These are phyloP conservation scores for Botrytis fabae DNA, from an alignment of 2,329 filamentous ascomycete genomes.

Conservation along the genomic window DNA sequence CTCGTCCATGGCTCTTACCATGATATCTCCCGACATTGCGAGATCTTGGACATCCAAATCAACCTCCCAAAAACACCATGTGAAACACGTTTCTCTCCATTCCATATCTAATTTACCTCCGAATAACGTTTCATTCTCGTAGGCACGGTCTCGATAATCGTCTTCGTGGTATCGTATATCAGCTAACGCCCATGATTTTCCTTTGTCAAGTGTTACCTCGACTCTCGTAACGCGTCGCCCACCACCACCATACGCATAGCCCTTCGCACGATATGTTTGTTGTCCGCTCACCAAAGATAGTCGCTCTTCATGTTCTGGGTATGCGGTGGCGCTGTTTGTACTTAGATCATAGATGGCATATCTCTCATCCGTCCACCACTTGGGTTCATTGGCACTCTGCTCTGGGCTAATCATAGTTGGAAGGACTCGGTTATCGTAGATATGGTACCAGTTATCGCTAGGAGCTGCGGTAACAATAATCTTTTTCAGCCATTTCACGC, in stretches of 20 bases:
- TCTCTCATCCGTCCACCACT: conserved; percentile 84
- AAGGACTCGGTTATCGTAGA: conserved; percentile 87
- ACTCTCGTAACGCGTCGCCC: conserved; percentile 81
- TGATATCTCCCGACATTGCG: conserved; percentile 65
- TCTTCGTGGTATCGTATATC: conserved; percentile 84
- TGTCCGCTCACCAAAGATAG: conserved; percentile 52
- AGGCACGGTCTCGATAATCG: conserved; percentile 65
- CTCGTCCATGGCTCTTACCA: conserved; percentile 88
- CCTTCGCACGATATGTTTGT: conserved; percentile 64
- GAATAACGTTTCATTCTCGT: conserved; percentile 63
- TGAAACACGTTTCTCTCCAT: conserved; percentile 80
- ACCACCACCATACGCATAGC: conserved; percentile 87
- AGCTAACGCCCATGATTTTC: conserved; percentile 75
- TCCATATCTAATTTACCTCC: conserved; percentile 78
- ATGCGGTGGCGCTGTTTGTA: conserved; percentile 79
- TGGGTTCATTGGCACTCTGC: conserved; percentile 68
- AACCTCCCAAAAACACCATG: conserved; percentile 90
- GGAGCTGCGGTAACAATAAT: conserved; percentile 76
- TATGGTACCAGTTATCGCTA: conserved; percentile 94
- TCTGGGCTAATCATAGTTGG: conserved; percentile 86
- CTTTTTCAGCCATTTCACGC: conserved; percentile 88
- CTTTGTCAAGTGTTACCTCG: conserved; percentile 81
- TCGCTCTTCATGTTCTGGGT: conserved; percentile 75
- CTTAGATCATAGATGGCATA: conserved; percentile 94
- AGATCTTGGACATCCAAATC: conserved; percentile 65